Percentiles rank a stretch among this genome's conserved stretches.
Evolutionary conservation across 2,329 filamentous ascomycete genomes (phyloP).

Genomic region (Polychaeton citri): DNA sequence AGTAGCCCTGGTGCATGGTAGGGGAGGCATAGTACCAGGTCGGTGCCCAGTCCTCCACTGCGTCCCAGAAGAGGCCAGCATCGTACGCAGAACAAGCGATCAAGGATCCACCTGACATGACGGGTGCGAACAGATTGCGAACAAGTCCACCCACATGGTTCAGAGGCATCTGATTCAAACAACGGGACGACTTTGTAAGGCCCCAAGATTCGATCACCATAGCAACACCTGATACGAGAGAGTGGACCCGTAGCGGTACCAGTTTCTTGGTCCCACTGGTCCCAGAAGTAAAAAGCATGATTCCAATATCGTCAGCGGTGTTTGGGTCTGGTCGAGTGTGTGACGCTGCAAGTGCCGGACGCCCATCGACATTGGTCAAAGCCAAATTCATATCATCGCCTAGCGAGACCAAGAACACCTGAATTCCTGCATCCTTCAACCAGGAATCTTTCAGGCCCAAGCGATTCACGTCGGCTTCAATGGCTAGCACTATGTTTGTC

Average conservation of each 20-base stretch:
- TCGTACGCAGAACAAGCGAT: constrained; percentile 44
- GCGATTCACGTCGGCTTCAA: constrained; percentile 25
- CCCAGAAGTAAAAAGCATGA: constrained; percentile 45
- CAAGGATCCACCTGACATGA: constrained; percentile 41
- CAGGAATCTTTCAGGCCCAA: constrained; percentile 26
- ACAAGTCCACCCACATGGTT: constrained; percentile 42
- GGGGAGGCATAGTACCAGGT: constrained; percentile 48
- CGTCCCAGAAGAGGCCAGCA: constrained; percentile 43
- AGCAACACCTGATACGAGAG: constrained; percentile 37
- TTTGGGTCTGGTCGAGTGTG: constrained; percentile 21
- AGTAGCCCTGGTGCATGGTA: constrained; percentile 43
- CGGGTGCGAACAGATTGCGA: constrained; percentile 41
- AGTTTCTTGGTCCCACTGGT: constrained; percentile 47
- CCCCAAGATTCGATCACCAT: constrained; percentile 44
- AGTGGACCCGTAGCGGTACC: constrained; percentile 39
- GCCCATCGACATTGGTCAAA: constrained; percentile 12
- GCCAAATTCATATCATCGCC: constrained; percentile 25
- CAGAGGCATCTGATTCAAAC: constrained; percentile 47
- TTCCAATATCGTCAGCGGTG: constrained; percentile 32
- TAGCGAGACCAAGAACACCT: constrained; percentile 28
- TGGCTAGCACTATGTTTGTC: constrained; percentile 35
- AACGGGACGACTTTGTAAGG: constrained; percentile 33
- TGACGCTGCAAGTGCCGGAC: constrained; percentile 1
- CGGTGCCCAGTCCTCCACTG: constrained; percentile 33
- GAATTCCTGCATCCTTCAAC: constrained; percentile 22